A percentile compares a stretch with the other conserved stretches of the same genome.
Evolutionary conservation across 441 rosid species (phyloP).

Genomic region (Lepidium campestre): DNA sequence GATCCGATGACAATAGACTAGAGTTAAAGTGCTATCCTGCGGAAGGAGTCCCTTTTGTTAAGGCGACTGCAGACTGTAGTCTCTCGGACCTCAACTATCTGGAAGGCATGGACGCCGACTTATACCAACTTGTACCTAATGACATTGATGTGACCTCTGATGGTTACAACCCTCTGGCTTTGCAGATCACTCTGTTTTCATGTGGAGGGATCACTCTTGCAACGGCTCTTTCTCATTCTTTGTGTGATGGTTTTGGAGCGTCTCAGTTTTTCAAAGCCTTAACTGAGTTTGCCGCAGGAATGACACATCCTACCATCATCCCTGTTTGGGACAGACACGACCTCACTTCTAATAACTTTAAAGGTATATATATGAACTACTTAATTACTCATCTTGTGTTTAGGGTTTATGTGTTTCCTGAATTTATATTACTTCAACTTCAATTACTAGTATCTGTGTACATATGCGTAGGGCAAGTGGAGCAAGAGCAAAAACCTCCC

Average conservation of each 20-base stretch:
- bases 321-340: constrained; percentile 54
- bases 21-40: constrained; percentile 11
- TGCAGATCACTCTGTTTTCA: constrained; percentile 44
- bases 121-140: constrained; percentile 34
- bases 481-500: not conserved
- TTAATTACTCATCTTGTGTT: not conserved
- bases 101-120: constrained; percentile 33
- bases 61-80: constrained; percentile 9
- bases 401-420: not conserved
- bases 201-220: constrained; percentile 61
- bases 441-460: not conserved
- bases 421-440: not conserved
- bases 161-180: constrained; percentile 34
- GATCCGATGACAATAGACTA: constrained; percentile 15
- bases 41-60: constrained; percentile 21
- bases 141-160: constrained; percentile 24
- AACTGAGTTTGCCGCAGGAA: constrained; percentile 44
- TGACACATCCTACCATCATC: constrained; percentile 33
- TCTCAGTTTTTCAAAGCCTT: constrained; percentile 47
- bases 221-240: constrained; percentile 50
- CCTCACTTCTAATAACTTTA: constrained; percentile 16
- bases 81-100: constrained; percentile 31
- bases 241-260: constrained; percentile 59
- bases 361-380: not conserved
- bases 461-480: constrained; percentile 12